These are phyloP conservation scores for Crepidotus variabilis DNA, from an alignment of 768 basidiomycete genomes.

Conservation along the genomic window DNA sequence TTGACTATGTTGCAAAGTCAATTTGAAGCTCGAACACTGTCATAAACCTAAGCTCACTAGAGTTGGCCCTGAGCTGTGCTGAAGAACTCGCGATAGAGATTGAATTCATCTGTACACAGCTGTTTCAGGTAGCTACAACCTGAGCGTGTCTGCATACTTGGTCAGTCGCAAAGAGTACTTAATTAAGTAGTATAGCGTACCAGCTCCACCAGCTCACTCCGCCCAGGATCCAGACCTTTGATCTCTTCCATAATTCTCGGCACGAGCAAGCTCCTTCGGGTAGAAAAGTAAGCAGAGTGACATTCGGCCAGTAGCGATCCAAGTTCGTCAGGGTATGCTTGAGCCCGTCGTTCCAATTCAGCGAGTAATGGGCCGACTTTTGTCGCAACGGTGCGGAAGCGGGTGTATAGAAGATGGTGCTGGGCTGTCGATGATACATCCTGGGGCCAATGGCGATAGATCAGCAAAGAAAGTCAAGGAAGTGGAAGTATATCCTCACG, in stretches of 20 bases:
- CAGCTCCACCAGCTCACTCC: constrained; percentile 84
- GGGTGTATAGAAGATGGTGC: constrained; percentile 84
- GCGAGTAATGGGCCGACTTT: constrained; percentile 74
- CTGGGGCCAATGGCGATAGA: constrained; percentile 30
- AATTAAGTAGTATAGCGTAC: constrained; percentile 34
- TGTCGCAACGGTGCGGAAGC: constrained; percentile 71
- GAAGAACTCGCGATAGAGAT: constrained; percentile 83
- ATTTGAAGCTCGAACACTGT: not conserved
- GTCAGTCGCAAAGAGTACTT: not conserved
- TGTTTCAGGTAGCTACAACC: constrained; percentile 94
- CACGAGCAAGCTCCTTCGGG: constrained; percentile 69
- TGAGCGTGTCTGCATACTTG: constrained; percentile 62
- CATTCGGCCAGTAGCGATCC: constrained; percentile 81
- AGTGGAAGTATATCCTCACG: constrained; percentile 30
- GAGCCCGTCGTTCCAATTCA: constrained; percentile 81
- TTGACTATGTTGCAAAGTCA: constrained; percentile 41
- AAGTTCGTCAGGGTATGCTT: constrained; percentile 79
- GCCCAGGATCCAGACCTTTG: constrained; percentile 70
- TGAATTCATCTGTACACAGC: constrained; percentile 86
- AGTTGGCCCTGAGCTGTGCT: constrained; percentile 70
- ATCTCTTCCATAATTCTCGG: constrained; percentile 80
- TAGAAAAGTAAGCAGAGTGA: constrained; percentile 76
- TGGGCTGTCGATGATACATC: constrained; percentile 78
- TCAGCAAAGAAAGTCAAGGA: not conserved
- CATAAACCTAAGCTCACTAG: constrained; percentile 32